Evolutionary conservation across 1,139 yeast genomes (phyloP), one percentile per base, ranked within the genome.

Genomic region (Magnusiomyces suaveolens): DNA sequence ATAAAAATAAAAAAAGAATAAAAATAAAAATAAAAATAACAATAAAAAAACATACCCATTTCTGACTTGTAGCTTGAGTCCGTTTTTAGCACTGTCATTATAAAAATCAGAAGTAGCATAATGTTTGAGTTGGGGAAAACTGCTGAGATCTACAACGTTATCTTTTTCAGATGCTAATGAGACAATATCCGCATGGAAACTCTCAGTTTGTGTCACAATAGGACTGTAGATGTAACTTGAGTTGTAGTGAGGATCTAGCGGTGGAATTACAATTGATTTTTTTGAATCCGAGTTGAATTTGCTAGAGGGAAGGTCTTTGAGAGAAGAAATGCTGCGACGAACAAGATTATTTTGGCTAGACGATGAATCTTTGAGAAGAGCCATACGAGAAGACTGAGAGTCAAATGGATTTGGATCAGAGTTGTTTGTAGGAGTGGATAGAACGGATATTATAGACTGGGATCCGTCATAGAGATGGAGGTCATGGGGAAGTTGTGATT

Each of bases 81-180:
- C 18, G 3, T 36, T 18, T 10, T n/a, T 16, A n/a, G 18, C 18
- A 16, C 16, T 41, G 18, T 41, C 44, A 53, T 33, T 47, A 36
- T 49, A 43, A 25, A 49, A 49, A n/a, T 43, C 51, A 20, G 51
- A 49, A 25, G 46, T 20, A 14, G 51, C 23, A 25, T 49, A 49
- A 18, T 49, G 51, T 16, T 41, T 39, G 20, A 49, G 25, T 16
- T 49, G 33, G 10, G 51, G 46, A 16, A 49, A 49, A 12, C 23
- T 25, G 16, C 46, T 29, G 8, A 49, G 14, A 29, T 49, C 51
- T 14, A 49, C 46, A 25, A 49, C 46, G 39, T 23, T 49, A 2
- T 43, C 46, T 10, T 41, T 26, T 14, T 49, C 51, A 12, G 51
- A 49, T 4, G 33, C 26, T 18, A 49, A n/a, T 12, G 51, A 49